phyloP scores from a whole-genome alignment of 2,329 filamentous ascomycete genomes.

The Alternaria sp. region DNA sequence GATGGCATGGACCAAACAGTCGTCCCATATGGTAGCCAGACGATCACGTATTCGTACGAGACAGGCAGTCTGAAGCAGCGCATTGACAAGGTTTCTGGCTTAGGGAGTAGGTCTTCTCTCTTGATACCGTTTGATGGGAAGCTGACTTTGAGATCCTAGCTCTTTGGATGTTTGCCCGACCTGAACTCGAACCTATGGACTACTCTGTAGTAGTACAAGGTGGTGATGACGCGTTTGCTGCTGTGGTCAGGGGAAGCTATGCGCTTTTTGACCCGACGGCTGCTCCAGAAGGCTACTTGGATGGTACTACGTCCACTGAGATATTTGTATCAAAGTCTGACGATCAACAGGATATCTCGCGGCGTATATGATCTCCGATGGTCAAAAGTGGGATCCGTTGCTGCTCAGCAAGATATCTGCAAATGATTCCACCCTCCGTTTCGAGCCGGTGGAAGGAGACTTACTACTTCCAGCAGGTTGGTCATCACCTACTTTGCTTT shows the following conservation, averaged over 20 bases:
- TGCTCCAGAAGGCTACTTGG: neutral
- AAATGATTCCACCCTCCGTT: neutral
- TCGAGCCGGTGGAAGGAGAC: neutral
- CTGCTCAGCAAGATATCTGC: neutral
- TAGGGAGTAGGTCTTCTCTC: neutral
- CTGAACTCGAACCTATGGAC: neutral
- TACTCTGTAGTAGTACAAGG: neutral
- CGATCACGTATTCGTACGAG: neutral
- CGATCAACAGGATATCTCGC: neutral
- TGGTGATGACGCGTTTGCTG: neutral
- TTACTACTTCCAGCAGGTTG: neutral
- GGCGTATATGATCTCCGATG: neutral
- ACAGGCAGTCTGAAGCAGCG: neutral
- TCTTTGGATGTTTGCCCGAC: neutral
- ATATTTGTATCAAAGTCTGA: neutral
- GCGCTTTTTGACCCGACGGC: neutral
- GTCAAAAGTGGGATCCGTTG: neutral
- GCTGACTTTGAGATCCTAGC: neutral
- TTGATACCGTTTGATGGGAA: neutral
- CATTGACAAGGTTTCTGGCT: neutral
- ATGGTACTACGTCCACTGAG: neutral
- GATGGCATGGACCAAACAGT: neutral
- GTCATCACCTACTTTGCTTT: neutral
- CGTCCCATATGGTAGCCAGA: neutral
- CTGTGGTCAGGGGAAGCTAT: neutral